Conservation (phyloP, 352 stramenopile species). For the Phytopythium vexans region DNA sequence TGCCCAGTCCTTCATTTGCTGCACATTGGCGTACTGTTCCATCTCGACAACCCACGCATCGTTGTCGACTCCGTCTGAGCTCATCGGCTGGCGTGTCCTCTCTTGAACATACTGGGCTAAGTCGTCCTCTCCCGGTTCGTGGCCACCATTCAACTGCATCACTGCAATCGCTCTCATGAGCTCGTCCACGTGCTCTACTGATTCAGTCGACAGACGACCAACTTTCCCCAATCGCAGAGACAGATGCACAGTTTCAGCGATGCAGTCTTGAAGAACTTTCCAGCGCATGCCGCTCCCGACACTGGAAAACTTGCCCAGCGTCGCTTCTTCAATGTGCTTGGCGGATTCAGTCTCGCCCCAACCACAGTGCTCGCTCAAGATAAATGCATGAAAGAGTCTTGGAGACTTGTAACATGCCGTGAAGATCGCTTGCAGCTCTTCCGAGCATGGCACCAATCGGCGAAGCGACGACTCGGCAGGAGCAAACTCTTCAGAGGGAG, state of each 20-base stretch:
- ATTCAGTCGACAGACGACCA: conserved; percentile 57
- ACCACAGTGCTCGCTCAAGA: conserved; percentile 61
- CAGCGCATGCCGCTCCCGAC: conserved; percentile 59
- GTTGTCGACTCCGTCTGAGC: conserved; percentile 9
- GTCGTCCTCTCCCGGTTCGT: conserved; percentile 44
- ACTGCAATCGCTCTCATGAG: conserved; percentile 68
- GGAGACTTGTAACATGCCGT: conserved; percentile 53
- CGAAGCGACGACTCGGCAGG: conserved; percentile 23
- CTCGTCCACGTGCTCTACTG: conserved; percentile 77
- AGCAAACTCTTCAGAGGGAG: conserved; percentile 14
- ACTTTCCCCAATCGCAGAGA: conserved; percentile 63
- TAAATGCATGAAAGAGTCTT: conserved; percentile 69
- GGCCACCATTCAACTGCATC: conserved; percentile 75
- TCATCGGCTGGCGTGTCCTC: no score
- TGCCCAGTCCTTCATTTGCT: conserved; percentile 67
- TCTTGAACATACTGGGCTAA: conserved; percentile 7
- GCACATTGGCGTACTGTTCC: conserved; percentile 56
- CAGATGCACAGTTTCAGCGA: conserved; percentile 73
- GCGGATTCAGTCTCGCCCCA: conserved; percentile 65
- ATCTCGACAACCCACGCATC: conserved; percentile 64
- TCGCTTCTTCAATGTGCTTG: conserved; percentile 68
- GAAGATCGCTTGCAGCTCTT: conserved; percentile 46
- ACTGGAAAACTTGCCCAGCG: conserved; percentile 63
- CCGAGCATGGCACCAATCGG: conserved; percentile 35
- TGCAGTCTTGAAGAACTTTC: conserved; percentile 65